phyloP scores from a whole-genome alignment of 1,139 yeast species.

The Hanseniaspora sp. region DNA sequence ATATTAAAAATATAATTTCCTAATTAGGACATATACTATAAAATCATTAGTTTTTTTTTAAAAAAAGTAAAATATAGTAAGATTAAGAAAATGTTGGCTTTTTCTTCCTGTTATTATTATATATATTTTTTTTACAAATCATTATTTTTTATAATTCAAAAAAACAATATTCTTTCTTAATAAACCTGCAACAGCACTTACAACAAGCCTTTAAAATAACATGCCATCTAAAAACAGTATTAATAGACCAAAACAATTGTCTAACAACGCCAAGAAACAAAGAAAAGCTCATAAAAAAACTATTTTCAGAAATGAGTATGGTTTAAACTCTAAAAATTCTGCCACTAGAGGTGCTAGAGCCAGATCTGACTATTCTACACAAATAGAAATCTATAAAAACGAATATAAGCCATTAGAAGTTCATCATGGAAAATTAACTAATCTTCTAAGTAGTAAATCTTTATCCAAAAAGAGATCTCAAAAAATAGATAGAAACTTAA shows the following conservation, averaged over 20 bases:
- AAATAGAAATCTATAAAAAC: conserved; percentile 54
- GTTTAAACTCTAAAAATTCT: conserved; percentile 22
- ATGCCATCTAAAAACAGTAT: conserved; percentile 77
- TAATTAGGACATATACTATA: not conserved
- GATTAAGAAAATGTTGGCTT: too few species aligned
- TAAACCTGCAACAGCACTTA: not conserved
- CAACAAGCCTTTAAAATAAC: too few species aligned
- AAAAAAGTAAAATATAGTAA: too few species aligned
- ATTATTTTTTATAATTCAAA: not conserved
- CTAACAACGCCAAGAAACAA: conserved; percentile 45
- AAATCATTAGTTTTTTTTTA: too few species aligned
- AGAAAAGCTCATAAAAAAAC: conserved; percentile 47
- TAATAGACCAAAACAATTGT: conserved; percentile 64
- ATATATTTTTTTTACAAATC: too few species aligned
- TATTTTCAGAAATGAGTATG: conserved; percentile 41
- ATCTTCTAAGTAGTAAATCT: conserved; percentile 45
- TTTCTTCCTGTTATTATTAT: too few species aligned
- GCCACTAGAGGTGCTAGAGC: conserved; percentile 38
- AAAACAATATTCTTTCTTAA: too few species aligned
- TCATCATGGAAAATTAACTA: conserved; percentile 23
- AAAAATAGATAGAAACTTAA: conserved; percentile 70
- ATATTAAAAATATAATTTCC: not conserved
- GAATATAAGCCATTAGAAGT: conserved; percentile 21
- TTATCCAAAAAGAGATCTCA: conserved; percentile 71
- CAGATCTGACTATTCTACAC: conserved; percentile 45